Evolutionary conservation across 805 yeast species (phyloP), one percentile per base, ranked within the genome.

Genomic region (Candida anglica): DNA sequence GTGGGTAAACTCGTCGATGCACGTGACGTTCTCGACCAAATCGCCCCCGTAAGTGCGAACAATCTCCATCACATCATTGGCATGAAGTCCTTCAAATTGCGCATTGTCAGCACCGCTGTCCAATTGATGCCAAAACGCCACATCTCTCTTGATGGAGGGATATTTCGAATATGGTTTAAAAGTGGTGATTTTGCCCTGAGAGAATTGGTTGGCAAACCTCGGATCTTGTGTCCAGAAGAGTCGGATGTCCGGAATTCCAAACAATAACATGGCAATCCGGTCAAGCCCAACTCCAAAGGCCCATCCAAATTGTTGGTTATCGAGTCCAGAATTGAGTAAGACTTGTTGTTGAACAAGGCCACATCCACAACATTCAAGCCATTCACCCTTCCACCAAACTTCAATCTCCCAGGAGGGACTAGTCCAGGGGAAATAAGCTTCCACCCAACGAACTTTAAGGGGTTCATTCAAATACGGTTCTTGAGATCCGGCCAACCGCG

Each of bases 371-470:
- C 95, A 80, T 63, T 93, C 98, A 22, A 93, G 69, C 98, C 98
- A 93, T 46, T 89, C 95, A 33, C 93, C 95, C 53, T 88, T 86
- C 97, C 98, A 93, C 89, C 94, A 88, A 4, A 93, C 96, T 60
- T 93, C 98, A 46, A 94, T 87, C 52, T 93, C 97, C 94, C 95
- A 93, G 27, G 95, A 85, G 3, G 98, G 98, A 1, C 95, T 79
- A 3, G 98, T 93, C 97, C 98, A 93, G 3, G 98, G 98, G 66
- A 93, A 93, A 50, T 80, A 86, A 0, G 93, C 95, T 50, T 86
- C 94, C 21, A 88, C 83, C 98, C 98, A 93, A 46, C 98, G 73
- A 14, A 89, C 85, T 51, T 76, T 81, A 40, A 93, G 69, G 5
- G 95, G 95, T 46, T 80, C 82, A 39, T 77, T 71, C 42, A 80